Conservation (phyloP, 805 yeast species). For the Pichia californica region DNA sequence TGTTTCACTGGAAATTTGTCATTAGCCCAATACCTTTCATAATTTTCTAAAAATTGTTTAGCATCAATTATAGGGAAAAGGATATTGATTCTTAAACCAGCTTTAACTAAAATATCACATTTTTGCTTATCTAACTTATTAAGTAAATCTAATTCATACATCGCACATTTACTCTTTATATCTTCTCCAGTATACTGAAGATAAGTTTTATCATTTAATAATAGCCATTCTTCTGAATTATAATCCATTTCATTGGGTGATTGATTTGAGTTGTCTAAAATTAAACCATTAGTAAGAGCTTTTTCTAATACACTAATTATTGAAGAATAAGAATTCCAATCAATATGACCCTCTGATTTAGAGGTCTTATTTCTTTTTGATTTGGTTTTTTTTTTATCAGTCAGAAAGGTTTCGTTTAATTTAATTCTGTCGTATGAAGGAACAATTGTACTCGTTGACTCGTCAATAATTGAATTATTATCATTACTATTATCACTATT, state of each 20-base stretch:
- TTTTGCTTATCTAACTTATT: slow-evolving; percentile 16
- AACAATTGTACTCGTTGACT: too few species aligned
- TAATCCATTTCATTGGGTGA: slow-evolving; percentile 14
- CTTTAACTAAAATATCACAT: slow-evolving; percentile 19
- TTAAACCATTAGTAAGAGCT: slow-evolving; percentile 20
- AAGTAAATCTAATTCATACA: slow-evolving; percentile 17
- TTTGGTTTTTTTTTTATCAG: not conserved
- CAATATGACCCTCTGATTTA: too few species aligned
- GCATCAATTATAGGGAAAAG: slow-evolving; percentile 47
- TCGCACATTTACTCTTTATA: slow-evolving; percentile 23
- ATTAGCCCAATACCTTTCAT: slow-evolving; percentile 34
- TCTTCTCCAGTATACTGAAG: slow-evolving; percentile 14
- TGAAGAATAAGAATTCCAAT: slow-evolving; percentile 24
- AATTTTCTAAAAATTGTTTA: slow-evolving; percentile 59
- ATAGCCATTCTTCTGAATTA: slow-evolving; percentile 28
- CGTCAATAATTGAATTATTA: not conserved
- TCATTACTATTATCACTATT: not conserved
- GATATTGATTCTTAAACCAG: slow-evolving; percentile 18
- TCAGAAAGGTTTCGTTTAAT: not conserved
- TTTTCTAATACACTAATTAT: slow-evolving; percentile 21
- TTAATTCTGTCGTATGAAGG: not conserved
- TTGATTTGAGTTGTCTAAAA: slow-evolving; percentile 13
- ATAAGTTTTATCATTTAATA: slow-evolving; percentile 11
- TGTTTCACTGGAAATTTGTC: slow-evolving; percentile 19
- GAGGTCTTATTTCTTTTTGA: too few species aligned